Evolutionary conservation across 306 rosid genomes (phyloP).

Genomic region (Luffa acutangula): DNA sequence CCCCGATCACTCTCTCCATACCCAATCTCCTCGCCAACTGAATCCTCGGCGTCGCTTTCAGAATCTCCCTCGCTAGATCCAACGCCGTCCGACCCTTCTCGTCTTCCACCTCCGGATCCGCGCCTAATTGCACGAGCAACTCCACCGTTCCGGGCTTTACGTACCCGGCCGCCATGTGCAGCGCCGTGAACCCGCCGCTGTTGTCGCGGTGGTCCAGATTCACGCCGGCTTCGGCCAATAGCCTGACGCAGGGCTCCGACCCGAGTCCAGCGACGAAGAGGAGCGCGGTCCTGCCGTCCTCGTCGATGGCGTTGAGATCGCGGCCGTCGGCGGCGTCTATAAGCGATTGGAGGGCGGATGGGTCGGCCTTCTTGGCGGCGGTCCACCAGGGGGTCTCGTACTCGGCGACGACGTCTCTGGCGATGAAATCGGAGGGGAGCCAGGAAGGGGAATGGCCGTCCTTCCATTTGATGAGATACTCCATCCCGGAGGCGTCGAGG

Average conservation of each 20-base stretch:
- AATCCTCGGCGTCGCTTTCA: slow-evolving; percentile 47
- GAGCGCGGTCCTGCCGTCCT: slow-evolving; percentile 64
- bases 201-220: slow-evolving; percentile 45
- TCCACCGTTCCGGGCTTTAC: slow-evolving; percentile 53
- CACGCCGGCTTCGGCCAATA: slow-evolving; percentile 52
- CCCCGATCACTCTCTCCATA: slow-evolving; percentile 37
- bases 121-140: slow-evolving; percentile 39
- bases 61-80: slow-evolving; percentile 49
- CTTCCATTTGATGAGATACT: slow-evolving; percentile 76
- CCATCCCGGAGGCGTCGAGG: slow-evolving; percentile 39
- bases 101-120: slow-evolving; percentile 54
- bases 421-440: slow-evolving; percentile 64
- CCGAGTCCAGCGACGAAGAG: slow-evolving; percentile 68
- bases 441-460: slow-evolving; percentile 78
- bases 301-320: slow-evolving; percentile 57
- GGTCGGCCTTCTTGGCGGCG: slow-evolving; percentile 72
- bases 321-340: slow-evolving; percentile 41
- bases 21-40: slow-evolving; percentile 62
- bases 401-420: slow-evolving; percentile 67
- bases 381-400: slow-evolving; percentile 90
- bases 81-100: slow-evolving; percentile 48
- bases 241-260: slow-evolving; percentile 46
- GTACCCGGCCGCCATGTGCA: slow-evolving; percentile 85
- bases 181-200: slow-evolving; percentile 47
- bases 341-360: slow-evolving; percentile 22